Evolutionary conservation across 805 yeast species (phyloP).

Genomic region (Sugiyamaella lignohabitans): DNA sequence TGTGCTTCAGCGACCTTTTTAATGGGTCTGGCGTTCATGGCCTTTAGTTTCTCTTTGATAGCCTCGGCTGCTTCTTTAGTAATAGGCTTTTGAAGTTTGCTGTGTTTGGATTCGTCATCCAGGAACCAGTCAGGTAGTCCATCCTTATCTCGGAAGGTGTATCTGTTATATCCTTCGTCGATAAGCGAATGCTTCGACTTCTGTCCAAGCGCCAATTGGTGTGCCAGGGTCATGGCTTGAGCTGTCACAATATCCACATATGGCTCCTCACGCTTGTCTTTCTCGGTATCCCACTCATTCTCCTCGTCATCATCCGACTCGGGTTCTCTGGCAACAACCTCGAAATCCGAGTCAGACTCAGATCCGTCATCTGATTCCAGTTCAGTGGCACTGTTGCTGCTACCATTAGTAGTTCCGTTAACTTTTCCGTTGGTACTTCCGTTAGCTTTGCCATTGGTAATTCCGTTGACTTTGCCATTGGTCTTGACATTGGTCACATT

Average conservation of each 20-base stretch:
- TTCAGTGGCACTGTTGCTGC: slow-evolving; percentile 14
- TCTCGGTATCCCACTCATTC: slow-evolving; percentile 29
- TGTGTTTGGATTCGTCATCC: slow-evolving; percentile 85
- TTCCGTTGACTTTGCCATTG: slow-evolving; percentile 10
- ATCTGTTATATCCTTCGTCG: slow-evolving; percentile 90
- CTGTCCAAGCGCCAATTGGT: slow-evolving; percentile 86
- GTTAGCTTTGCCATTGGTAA: slow-evolving; percentile 20
- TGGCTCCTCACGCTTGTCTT: slow-evolving; percentile 25
- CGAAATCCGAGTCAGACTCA: slow-evolving; percentile 28
- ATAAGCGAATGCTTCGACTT: slow-evolving; percentile 74
- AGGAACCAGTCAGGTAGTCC: slow-evolving; percentile 95
- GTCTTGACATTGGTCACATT: slow-evolving; percentile 4
- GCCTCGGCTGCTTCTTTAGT: slow-evolving; percentile 90
- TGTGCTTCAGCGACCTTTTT: slow-evolving; percentile 98
- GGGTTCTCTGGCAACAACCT: slow-evolving; percentile 28
- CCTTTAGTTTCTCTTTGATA: slow-evolving; percentile 63
- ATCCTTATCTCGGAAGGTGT: slow-evolving; percentile 85
- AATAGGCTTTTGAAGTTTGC: slow-evolving; percentile 79
- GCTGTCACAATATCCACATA: slow-evolving; percentile 83
- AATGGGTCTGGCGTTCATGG: slow-evolving; percentile 93
- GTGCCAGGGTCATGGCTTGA: slow-evolving; percentile 97
- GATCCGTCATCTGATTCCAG: slow-evolving; percentile 20
- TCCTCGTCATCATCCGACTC: slow-evolving; percentile 32
- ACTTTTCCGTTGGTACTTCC: slow-evolving; percentile 12
- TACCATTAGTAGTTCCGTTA: slow-evolving; percentile 19